Conservation (phyloP, 805 yeast species). For the Yarrowia phangngaensis region DNA sequence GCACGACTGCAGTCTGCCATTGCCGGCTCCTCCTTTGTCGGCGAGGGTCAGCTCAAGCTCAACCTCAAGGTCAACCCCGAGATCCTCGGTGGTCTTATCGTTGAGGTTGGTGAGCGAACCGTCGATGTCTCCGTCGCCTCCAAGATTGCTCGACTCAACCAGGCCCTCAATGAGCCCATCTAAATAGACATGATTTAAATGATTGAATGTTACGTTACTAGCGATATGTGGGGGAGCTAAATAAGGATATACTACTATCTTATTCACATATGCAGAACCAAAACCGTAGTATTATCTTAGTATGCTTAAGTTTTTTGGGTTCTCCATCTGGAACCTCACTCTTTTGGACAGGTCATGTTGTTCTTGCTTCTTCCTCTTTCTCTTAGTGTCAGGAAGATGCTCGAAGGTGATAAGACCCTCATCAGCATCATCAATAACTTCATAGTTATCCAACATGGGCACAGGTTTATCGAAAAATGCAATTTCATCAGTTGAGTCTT, state of each 20-base stretch:
- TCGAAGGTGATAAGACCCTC: not conserved
- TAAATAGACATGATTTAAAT: constrained; percentile 42
- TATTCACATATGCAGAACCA: no score
- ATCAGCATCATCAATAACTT: not conserved
- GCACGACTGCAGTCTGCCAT: constrained; percentile 75
- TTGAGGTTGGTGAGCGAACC: constrained; percentile 94
- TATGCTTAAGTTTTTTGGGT: constrained; percentile 4
- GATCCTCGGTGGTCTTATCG: constrained; percentile 91
- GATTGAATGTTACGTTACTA: constrained; percentile 13
- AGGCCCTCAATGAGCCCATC: constrained; percentile 79
- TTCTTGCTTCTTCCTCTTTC: no score
- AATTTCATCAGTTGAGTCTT: constrained; percentile 3
- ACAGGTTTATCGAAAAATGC: constrained; percentile 4
- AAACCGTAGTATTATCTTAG: no score
- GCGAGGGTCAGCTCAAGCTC: constrained; percentile 77
- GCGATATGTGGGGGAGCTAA: no score
- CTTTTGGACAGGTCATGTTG: no score
- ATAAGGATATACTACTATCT: no score
- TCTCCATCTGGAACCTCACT: no score
- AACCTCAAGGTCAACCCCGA: constrained; percentile 81
- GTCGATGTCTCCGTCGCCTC: constrained; percentile 86
- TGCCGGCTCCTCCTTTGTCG: constrained; percentile 73
- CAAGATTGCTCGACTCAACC: constrained; percentile 85
- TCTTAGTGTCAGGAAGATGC: not conserved
- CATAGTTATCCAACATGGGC: not conserved